These are phyloP conservation scores for Alternaria angustiovoidea DNA, from an alignment of 2,329 filamentous ascomycete species.

Conservation along the genomic window DNA sequence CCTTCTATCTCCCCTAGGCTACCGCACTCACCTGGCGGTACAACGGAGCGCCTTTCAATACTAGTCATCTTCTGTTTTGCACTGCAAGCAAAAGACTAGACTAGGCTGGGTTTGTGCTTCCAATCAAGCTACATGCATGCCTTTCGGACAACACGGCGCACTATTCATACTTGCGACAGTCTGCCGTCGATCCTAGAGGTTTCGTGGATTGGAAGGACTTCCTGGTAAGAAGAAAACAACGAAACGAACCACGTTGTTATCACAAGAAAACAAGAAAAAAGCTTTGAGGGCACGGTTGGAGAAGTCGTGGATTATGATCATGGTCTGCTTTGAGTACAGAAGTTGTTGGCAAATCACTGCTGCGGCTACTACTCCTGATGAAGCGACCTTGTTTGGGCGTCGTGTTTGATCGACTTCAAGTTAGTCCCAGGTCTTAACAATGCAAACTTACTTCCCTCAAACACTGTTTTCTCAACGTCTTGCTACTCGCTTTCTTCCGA, in stretches of 20 bases:
- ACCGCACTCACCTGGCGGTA: conserved; percentile 32
- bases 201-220: conserved; percentile 2
- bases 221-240: conserved; percentile 32
- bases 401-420: background rate
- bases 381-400: background rate
- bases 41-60: conserved; percentile 35
- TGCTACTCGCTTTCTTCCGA: background rate
- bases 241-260: conserved; percentile 9
- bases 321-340: background rate
- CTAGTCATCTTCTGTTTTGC: conserved; percentile 42
- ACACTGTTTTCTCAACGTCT: background rate
- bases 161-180: background rate
- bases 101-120: conserved; percentile 35
- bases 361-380: background rate
- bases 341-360: background rate
- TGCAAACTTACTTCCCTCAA: conserved; percentile 14
- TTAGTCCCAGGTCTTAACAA: conserved; percentile 16
- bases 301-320: conserved; percentile 6
- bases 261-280: conserved; percentile 23
- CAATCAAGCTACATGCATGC: background rate
- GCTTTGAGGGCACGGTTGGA: conserved; percentile 30
- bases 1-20: conserved; percentile 34
- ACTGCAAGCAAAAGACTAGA: conserved; percentile 27
- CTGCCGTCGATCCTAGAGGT: background rate
- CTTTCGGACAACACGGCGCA: background rate